Evolutionary conservation across 305 asterid genomes (phyloP).

Genomic region (Fraxinus velutina): DNA sequence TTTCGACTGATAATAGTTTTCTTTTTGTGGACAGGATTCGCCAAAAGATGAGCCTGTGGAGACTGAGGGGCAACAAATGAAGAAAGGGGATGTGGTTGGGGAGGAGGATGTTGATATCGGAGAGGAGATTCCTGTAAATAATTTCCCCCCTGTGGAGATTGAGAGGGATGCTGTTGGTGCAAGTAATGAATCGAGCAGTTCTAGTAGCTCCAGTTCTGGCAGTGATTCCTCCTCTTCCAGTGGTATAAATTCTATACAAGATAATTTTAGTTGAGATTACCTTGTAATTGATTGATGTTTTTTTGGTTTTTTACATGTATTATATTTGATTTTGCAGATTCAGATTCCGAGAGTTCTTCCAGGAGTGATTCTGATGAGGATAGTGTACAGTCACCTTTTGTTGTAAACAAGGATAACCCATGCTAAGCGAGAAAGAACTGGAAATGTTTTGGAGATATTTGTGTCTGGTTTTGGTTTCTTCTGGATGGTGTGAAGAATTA

Average conservation of each 20-base stretch:
- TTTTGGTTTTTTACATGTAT: slow-evolving; percentile 29
- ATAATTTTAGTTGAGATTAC: slow-evolving; percentile 29
- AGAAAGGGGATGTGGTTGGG: slow-evolving; percentile 43
- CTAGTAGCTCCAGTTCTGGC: slow-evolving; percentile 88
- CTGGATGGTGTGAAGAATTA: background rate
- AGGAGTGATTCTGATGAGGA: slow-evolving; percentile 96
- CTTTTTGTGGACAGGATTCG: slow-evolving; percentile 3
- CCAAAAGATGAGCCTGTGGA: slow-evolving; percentile 44
- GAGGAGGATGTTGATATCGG: slow-evolving; percentile 96
- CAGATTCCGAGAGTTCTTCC: slow-evolving; percentile 71
- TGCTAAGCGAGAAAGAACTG: background rate
- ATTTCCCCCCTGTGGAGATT: slow-evolving; percentile 84
- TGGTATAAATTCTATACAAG: slow-evolving; percentile 34
- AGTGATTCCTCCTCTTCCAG: slow-evolving; percentile 91
- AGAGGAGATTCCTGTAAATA: slow-evolving; percentile 77
- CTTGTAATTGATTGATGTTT: slow-evolving; percentile 15
- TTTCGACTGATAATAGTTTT: background rate
- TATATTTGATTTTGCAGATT: slow-evolving; percentile 67
- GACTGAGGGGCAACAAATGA: background rate
- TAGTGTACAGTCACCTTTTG: slow-evolving; percentile 66
- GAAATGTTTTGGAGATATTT: background rate
- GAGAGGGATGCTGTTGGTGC: slow-evolving; percentile 74
- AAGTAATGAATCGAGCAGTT: slow-evolving; percentile 58
- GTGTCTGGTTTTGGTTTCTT: background rate
- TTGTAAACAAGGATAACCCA: background rate